Percentiles rank a stretch among this genome's conserved stretches.
Evolutionary conservation across 805 yeast genomes (phyloP).

Genomic region (Wickerhamomyces tratensis): DNA sequence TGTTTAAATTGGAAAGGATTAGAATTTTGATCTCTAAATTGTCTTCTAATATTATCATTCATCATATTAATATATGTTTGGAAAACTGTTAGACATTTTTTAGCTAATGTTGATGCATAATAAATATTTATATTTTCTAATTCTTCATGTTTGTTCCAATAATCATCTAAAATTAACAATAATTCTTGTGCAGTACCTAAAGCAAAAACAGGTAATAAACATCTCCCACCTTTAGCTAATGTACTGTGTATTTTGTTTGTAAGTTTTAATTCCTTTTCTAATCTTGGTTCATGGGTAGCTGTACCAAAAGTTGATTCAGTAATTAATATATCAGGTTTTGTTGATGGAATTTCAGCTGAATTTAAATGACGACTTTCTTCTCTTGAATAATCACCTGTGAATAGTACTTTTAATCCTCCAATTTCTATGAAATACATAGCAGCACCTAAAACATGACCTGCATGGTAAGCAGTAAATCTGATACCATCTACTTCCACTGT

Average conservation of each 20-base stretch:
- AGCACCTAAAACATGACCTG: constrained; percentile 99
- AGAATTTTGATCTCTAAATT: constrained; percentile 64
- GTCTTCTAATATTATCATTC: constrained; percentile 81
- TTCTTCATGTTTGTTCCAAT: constrained; percentile 82
- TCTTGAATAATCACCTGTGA: constrained; percentile 96
- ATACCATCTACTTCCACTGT: constrained; percentile 93
- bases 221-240: constrained; percentile 80
- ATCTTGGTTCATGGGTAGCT: constrained; percentile 88
- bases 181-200: constrained; percentile 95
- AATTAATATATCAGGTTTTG: constrained; percentile 79
- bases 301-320: constrained; percentile 98
- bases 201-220: constrained; percentile 89
- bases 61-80: constrained; percentile 95
- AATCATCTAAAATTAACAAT: constrained; percentile 82
- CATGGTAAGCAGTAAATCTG: constrained; percentile 95
- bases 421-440: constrained; percentile 96
- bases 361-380: constrained; percentile 94
- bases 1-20: constrained; percentile 90
- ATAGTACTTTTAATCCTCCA: constrained; percentile 80
- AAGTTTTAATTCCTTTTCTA: constrained; percentile 74
- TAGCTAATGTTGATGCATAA: constrained; percentile 88
- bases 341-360: constrained; percentile 89
- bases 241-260: constrained; percentile 81
- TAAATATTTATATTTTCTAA: constrained; percentile 75
- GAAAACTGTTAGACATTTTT: constrained; percentile 94